Base-by-base conservation (phyloP, 202 grass and related monocot species). In the Eragrostis tef region DNA sequence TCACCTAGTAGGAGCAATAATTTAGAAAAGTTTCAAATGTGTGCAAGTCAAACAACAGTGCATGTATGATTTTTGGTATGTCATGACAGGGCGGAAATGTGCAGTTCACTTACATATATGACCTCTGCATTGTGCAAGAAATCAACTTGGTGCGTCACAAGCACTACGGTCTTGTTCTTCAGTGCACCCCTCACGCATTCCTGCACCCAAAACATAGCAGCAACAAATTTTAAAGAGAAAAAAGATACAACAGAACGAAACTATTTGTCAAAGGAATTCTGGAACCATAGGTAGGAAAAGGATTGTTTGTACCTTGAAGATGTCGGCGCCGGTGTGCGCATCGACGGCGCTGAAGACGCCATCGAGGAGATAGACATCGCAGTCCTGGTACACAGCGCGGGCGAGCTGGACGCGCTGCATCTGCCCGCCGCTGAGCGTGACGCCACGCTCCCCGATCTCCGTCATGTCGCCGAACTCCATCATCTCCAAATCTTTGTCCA, bases 391-490 rank as follows among this genome's bases (percentile, higher is more conserved):
- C 51, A 99, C 93, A 6, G 96, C 96, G 7, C 96, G 79, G 68
- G 96, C 96, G 16, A 99, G 87, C 87, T 99, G 96, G 15, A 99
- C 93, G 6, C 96, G 87, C 80, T 99, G 96, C 87, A 93, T 96
- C 77, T 99, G 93, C 2, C 93, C 96, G 13, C 96, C 96, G 20
- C 96, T 99, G 41, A 99, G 90, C n/a, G 96, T 99, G 79, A 99
- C 95, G 21, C 96, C 96, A 16, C 96, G 90, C 75, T 99, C 96
- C 1, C 96, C 96, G 24, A 99, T 99, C 93, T 99, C 93, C 0
- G 96, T 99, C 86, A 96, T 93, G 58, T 99, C 96, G 12, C 96
- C 93, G 59, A 96, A 99, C 84, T 99, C 96, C 96, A 99, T 99
- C 93, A 99, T 96, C 81, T 99, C 93, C 31, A 99, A 17, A 82